These are phyloP conservation scores for Chrysoporthe austroafricana DNA, from an alignment of 2,329 filamentous ascomycete genomes.

Conservation along the genomic window DNA sequence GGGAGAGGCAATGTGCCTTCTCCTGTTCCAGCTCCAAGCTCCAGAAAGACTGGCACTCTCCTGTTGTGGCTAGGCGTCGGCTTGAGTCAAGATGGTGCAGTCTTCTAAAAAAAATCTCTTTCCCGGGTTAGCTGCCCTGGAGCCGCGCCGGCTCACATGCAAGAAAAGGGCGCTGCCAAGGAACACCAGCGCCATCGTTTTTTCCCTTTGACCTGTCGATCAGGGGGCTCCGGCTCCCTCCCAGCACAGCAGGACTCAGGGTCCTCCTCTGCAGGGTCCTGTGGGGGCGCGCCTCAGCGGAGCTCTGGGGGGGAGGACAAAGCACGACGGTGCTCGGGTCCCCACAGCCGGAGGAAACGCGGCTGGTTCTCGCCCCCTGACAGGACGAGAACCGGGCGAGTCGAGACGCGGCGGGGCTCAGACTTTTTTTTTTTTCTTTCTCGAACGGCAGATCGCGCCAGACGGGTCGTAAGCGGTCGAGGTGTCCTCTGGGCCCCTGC, in stretches of 20 bases:
- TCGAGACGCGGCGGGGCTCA: not conserved
- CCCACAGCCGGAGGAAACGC: not conserved
- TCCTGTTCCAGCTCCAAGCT: not conserved
- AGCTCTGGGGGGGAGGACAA: not conserved
- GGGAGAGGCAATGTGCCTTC: not conserved
- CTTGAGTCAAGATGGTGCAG: slow-evolving; percentile 1
- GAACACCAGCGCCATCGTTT: not conserved
- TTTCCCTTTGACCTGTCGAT: not conserved
- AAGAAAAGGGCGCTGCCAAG: not conserved
- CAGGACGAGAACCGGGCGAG: not conserved
- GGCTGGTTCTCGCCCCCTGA: not conserved
- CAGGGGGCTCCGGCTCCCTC: not conserved
- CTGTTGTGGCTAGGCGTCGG: not conserved
- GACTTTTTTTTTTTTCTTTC: not conserved
- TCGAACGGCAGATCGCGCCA: not conserved
- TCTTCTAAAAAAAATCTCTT: not conserved
- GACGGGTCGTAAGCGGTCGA: not conserved
- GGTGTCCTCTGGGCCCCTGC: not conserved
- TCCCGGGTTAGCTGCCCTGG: not conserved
- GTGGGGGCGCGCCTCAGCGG: not conserved
- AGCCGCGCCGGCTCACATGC: not conserved
- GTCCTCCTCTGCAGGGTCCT: slow-evolving; percentile 5
- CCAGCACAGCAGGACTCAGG: not conserved
- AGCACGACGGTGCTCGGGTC: not conserved
- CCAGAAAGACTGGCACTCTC: slow-evolving; percentile 4